Evolutionary conservation across 352 stramenopile species (phyloP), one percentile per base, ranked within the genome.

Genomic region (Phytopythium delawarense): DNA sequence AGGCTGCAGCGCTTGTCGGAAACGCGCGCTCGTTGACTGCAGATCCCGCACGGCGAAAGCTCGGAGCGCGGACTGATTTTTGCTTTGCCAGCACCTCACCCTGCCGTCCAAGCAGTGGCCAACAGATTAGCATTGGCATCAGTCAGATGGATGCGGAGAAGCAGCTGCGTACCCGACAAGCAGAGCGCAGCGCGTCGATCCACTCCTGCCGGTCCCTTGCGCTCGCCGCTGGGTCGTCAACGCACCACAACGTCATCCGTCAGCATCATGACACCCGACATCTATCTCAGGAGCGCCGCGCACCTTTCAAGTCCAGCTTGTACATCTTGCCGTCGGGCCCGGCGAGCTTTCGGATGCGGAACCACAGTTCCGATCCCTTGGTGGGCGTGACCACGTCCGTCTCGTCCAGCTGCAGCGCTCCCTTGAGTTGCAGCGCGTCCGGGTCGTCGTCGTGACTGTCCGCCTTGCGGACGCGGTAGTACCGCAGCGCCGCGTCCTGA

Each of bases 251-350:
- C 30, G 65, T 12, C 42, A 34, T 15, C 7, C 20, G 9, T 35
- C 48, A 35, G 28, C 21, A 9, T 6, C 23, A 13, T 8, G 35
- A 40, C 35, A 2, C 12, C 35, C 35, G 35, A 7, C 16, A 56
- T 13, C 13, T 20, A 0, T 34, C 15, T 4, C 30, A 39, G 44
- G 34, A 42, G 13, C 34, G 15, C 11, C 60, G 40, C 44, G 21
- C 37, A 90, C 81, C 81, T 78, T 83, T 86, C 7, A 91, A 67
- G 42, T 91, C 81, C 8, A 91, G 50, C 46, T 86, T 88, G 62
- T 91, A 91, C 55, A 50, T 69, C 63, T 89, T 89, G 15, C 76
- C 67, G 37, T 71, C 69, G 18, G 78, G 69, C 0, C 78, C 76
- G 20, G 66, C 56, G 35, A 67, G 73, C 65, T 91, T 84, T 23